phyloP scores from a whole-genome alignment of 805 yeast species.

The Saccharomycopsis fermentans region DNA sequence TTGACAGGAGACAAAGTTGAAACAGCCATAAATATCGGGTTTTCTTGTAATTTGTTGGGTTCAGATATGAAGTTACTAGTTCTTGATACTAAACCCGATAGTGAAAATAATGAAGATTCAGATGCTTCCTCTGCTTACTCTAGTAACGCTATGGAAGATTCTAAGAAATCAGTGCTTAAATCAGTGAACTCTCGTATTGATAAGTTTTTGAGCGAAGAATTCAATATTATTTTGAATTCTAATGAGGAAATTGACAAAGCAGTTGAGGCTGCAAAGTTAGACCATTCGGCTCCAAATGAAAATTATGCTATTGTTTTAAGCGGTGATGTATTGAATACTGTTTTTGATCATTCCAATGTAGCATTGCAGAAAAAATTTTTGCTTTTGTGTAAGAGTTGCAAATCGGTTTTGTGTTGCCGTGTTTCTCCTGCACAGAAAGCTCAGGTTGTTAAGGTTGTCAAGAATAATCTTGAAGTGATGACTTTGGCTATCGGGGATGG shows the following conservation, averaged over 20 bases:
- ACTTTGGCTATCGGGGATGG: constrained; percentile 82
- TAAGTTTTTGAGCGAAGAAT: constrained; percentile 37
- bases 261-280: constrained; percentile 40
- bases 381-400: constrained; percentile 63
- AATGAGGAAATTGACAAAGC: constrained; percentile 36
- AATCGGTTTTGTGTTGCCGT: constrained; percentile 72
- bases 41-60: constrained; percentile 61
- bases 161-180: neutral
- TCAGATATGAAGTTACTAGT: constrained; percentile 61
- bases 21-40: constrained; percentile 78
- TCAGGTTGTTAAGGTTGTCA: constrained; percentile 57
- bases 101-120: constrained; percentile 19
- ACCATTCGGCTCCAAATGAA: constrained; percentile 56
- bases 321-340: constrained; percentile 47
- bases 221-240: constrained; percentile 34
- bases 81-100: constrained; percentile 33
- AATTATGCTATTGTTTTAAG: constrained; percentile 56
- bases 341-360: constrained; percentile 31
- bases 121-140: constrained; percentile 8
- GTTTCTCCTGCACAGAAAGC: constrained; percentile 83
- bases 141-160: neutral
- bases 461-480: constrained; percentile 55
- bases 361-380: constrained; percentile 45
- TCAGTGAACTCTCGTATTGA: constrained; percentile 28
- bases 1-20: constrained; percentile 76